phyloP scores from a whole-genome alignment of 306 rosid species.

The Astragalus glycyphyllos region DNA sequence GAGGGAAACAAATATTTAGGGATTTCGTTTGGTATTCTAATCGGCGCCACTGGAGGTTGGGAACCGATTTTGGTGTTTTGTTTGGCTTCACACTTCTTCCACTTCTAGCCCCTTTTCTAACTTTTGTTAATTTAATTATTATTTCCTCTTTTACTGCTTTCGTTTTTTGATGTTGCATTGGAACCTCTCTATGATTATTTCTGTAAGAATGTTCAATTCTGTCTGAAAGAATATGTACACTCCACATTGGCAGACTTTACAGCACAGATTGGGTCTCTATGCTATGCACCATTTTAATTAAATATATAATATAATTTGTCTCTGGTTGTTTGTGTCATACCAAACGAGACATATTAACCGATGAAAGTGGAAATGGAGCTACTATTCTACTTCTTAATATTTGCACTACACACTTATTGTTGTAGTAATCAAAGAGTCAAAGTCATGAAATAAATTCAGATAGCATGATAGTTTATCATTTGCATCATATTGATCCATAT shows the following conservation, averaged over 20 bases:
- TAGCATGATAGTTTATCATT: neutral
- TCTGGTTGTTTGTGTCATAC: slow-evolving; percentile 8
- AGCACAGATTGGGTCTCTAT: slow-evolving; percentile 11
- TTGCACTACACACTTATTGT: neutral
- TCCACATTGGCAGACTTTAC: slow-evolving; percentile 6
- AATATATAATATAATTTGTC: slow-evolving; percentile 14
- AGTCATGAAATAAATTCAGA: neutral
- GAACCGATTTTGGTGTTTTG: too few species aligned
- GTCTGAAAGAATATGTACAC: neutral
- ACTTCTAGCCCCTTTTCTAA: too few species aligned
- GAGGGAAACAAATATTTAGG: too few species aligned
- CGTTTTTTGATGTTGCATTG: too few species aligned
- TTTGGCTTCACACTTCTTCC: too few species aligned
- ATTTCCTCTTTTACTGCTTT: too few species aligned
- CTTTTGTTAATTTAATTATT: too few species aligned
- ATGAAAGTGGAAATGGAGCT: slow-evolving; percentile 52
- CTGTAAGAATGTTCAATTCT: too few species aligned
- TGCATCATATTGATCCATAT: neutral
- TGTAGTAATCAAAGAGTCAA: neutral
- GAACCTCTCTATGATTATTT: too few species aligned
- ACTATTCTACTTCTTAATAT: slow-evolving; percentile 28
- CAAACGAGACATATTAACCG: slow-evolving; percentile 38
- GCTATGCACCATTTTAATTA: slow-evolving; percentile 12
- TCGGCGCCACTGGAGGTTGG: too few species aligned
- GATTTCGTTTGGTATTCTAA: too few species aligned